Conservation (phyloP, 1,139 yeast species). For the Arxiozyma slooffiae region DNA sequence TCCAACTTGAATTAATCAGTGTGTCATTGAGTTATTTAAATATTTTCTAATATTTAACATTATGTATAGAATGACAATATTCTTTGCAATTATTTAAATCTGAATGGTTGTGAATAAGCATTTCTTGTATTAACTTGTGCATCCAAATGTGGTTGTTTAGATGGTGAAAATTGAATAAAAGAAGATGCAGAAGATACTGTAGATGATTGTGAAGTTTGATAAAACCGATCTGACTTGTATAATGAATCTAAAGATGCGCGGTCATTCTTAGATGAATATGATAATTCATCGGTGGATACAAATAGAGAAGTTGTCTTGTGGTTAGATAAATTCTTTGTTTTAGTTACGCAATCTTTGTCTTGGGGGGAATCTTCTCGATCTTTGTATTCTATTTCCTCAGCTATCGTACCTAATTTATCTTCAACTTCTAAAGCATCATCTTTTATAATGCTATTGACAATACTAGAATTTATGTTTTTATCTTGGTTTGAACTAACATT, state of each 20-base stretch:
- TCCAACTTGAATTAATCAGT: neutral
- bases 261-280: neutral
- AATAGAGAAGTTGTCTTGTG: neutral
- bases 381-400: neutral
- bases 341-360: neutral
- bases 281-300: neutral
- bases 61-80: too few species aligned
- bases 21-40: neutral
- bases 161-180: conserved; percentile 20
- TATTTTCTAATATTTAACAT: neutral
- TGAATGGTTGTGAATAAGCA: conserved; percentile 28
- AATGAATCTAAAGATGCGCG: neutral
- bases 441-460: neutral
- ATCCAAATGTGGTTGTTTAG: conserved; percentile 13
- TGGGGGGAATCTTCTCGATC: neutral
- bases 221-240: neutral
- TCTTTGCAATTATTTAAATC: neutral
- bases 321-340: neutral
- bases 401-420: neutral
- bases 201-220: conserved; percentile 7
- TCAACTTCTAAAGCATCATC: neutral
- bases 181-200: neutral
- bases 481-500: neutral
- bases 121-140: conserved; percentile 21
- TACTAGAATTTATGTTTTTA: neutral